Conservation (phyloP, 306 rosid species). For the Sphenostylis stenocarpa region DNA sequence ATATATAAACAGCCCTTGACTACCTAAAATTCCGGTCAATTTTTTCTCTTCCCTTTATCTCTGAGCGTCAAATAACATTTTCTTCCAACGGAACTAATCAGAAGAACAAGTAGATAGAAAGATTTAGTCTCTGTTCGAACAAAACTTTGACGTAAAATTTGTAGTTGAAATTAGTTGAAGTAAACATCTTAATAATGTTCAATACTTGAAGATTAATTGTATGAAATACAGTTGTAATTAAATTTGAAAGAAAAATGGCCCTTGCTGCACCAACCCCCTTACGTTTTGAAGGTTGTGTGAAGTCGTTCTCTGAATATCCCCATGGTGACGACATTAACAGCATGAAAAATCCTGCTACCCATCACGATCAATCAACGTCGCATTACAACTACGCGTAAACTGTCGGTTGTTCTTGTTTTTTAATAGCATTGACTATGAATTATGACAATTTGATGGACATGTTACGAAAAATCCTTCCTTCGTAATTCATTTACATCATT, state of each 20-base stretch:
- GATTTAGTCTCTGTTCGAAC: not conserved
- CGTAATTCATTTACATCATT: not conserved
- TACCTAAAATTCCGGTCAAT: no score
- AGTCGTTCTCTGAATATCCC: constrained; percentile 4
- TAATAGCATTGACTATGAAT: not conserved
- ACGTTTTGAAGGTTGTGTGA: not conserved
- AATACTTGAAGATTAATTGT: not conserved
- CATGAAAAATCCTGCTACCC: constrained; percentile 4
- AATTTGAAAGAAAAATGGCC: not conserved
- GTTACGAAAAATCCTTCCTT: not conserved
- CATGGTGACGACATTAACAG: not conserved
- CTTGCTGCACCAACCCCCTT: not conserved
- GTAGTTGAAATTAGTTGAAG: not conserved
- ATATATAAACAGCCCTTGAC: no score
- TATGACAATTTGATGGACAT: not conserved
- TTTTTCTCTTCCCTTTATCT: no score
- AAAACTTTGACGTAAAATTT: not conserved
- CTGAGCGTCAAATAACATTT: no score
- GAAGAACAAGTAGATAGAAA: not conserved
- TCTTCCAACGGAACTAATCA: not conserved
- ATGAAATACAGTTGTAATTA: not conserved
- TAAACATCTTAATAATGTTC: not conserved
- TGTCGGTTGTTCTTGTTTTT: constrained; percentile 16
- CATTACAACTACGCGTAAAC: not conserved
- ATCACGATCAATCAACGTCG: not conserved